Evolutionary conservation across 1,139 yeast species (phyloP).

Genomic region (Diutina sp.): DNA sequence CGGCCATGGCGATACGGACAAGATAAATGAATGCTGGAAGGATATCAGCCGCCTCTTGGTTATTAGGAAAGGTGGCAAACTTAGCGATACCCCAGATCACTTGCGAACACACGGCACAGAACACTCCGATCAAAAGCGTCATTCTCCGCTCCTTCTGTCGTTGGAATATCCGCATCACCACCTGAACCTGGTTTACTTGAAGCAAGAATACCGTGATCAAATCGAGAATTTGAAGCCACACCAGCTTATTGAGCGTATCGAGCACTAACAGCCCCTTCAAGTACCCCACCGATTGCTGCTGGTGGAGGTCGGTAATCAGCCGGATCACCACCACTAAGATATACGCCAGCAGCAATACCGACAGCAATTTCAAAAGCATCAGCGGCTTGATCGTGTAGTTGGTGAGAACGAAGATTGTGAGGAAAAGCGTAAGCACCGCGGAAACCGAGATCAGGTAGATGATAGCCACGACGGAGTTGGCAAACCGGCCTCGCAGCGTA

Average conservation of each 20-base stretch:
- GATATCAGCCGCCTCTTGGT: slow-evolving; percentile 39
- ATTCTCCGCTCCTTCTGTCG: slow-evolving; percentile 61
- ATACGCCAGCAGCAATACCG: slow-evolving; percentile 40
- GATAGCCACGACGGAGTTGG: slow-evolving; percentile 46
- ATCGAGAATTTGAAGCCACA: slow-evolving; percentile 47
- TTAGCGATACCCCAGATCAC: slow-evolving; percentile 59
- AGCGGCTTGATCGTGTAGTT: slow-evolving; percentile 47
- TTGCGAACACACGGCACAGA: slow-evolving; percentile 46
- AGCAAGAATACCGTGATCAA: slow-evolving; percentile 47
- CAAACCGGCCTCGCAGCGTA: slow-evolving; percentile 29
- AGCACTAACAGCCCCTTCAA: slow-evolving; percentile 41
- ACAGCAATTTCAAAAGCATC: slow-evolving; percentile 28
- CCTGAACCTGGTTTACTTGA: slow-evolving; percentile 66
- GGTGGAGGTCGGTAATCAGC: slow-evolving; percentile 29
- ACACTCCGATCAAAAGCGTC: slow-evolving; percentile 48
- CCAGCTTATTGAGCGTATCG: slow-evolving; percentile 29
- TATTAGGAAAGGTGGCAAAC: slow-evolving; percentile 22
- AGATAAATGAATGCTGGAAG: slow-evolving; percentile 72
- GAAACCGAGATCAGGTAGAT: slow-evolving; percentile 52
- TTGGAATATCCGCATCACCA: slow-evolving; percentile 58
- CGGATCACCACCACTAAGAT: slow-evolving; percentile 37
- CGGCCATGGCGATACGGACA: slow-evolving; percentile 61
- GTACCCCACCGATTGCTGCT: slow-evolving; percentile 43
- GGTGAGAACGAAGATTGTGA: slow-evolving; percentile 52
- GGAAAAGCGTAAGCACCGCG: slow-evolving; percentile 51